Base-by-base conservation (phyloP, 169 alveolate genomes). In the Hepatocystis sp. region DNA sequence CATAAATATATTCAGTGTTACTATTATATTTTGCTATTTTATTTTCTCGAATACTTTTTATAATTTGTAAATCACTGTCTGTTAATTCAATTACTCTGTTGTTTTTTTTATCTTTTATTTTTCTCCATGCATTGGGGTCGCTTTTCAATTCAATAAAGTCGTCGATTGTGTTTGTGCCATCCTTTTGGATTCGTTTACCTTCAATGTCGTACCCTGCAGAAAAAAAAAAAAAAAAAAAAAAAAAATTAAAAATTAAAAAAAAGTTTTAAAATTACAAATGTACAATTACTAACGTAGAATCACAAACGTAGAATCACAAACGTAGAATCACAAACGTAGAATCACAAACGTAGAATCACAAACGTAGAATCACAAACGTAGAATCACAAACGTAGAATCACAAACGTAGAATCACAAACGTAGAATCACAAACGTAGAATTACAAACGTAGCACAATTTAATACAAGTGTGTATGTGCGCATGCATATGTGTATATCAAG, bases 71-170 rank as follows among this genome's bases (percentile, higher is more conserved):
- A 19, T 81, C 89, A 2, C 64, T 25, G 28, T 81, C 66, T 15
- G 89, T 81, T 11, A 81, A 44, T 17, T 61, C 60, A 7, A 81
- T 23, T 34, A 81, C 17, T 51, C 89, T 39, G 27, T 81, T 81
- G 51, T 81, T 81, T 63, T 81, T 81, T 39, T 47, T 49, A 81
- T 81, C 89, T 10, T 81, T 81, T 40, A 81, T 81, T 81, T 61
- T 81, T 10, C 67, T 81, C 89, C 89, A 81, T 8, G 81, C 52
- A 46, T 81, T 13, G 7, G 7, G 13, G 42, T 63, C 89, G 15
- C 21, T 81, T 65, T 61, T 39, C 1, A 84, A 81, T 15, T 81
- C 61, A 10, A 81, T 19, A 40, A 81, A 81, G 10, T 81, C 84
- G 39, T 81, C 89, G n/a, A 81, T 81, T 8, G 58, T 11, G 46